These are phyloP conservation scores for Aspergillus heteromorphus DNA, from an alignment of 495 filamentous ascomycete genomes.

Conservation along the genomic window DNA sequence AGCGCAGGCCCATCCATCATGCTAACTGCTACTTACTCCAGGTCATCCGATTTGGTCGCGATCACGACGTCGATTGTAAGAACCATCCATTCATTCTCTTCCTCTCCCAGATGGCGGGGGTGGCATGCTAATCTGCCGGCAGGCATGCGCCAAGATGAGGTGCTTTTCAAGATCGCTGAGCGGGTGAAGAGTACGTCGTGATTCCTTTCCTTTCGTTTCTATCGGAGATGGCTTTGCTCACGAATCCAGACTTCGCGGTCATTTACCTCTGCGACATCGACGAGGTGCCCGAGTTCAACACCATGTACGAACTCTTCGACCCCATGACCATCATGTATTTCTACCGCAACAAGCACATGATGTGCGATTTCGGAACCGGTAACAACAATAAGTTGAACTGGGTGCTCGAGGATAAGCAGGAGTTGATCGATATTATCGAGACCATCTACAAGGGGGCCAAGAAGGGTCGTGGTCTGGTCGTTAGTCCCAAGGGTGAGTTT, in stretches of 20 bases:
- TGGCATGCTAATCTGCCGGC: conserved; percentile 14
- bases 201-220: not conserved
- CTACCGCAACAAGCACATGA: conserved; percentile 98
- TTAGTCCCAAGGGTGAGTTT: conserved; percentile 74
- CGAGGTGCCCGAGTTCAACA: conserved; percentile 93
- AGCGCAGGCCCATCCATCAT: conserved; percentile 1
- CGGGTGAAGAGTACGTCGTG: conserved; percentile 37
- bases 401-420: conserved; percentile 97
- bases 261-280: conserved; percentile 98
- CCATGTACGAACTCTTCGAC: conserved; percentile 82
- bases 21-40: not conserved
- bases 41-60: conserved; percentile 78
- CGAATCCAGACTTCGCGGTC: conserved; percentile 53
- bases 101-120: not conserved
- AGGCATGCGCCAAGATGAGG: conserved; percentile 90
- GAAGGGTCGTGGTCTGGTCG: conserved; percentile 92
- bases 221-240: not conserved
- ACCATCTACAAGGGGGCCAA: conserved; percentile 96
- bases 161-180: conserved; percentile 68
- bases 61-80: conserved; percentile 61
- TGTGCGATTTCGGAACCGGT: conserved; percentile 95
- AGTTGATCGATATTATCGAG: conserved; percentile 97
- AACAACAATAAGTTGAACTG: conserved; percentile 99
- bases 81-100: not conserved
- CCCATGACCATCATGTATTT: conserved; percentile 81